Evolutionary conservation across 805 yeast species (phyloP).

Genomic region (Clavispora asparagi): DNA sequence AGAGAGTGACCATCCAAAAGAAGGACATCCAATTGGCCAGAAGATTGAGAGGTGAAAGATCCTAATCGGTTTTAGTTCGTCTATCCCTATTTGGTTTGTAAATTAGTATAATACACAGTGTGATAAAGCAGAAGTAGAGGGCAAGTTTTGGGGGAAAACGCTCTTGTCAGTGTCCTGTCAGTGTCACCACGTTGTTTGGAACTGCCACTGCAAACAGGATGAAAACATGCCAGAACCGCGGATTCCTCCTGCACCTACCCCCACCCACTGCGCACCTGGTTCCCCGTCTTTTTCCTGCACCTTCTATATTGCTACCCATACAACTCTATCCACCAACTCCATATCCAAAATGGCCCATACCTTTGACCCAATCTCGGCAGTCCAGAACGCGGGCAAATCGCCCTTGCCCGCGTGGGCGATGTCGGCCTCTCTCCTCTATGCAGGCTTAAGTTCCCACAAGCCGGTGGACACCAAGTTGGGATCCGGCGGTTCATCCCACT

Average conservation of each 20-base stretch:
- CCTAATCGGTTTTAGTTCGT: conserved; percentile 34
- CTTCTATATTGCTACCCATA: not conserved
- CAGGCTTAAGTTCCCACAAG: conserved; percentile 9
- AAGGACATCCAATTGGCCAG: conserved; percentile 97
- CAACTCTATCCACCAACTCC: not conserved
- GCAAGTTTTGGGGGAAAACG: no score
- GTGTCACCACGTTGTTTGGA: no score
- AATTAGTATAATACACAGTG: conserved; percentile 2
- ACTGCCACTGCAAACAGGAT: no score
- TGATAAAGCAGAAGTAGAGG: not conserved
- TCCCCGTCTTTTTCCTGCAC: not conserved
- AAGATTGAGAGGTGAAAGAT: conserved; percentile 96
- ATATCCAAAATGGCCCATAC: not conserved
- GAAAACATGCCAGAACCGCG: no score
- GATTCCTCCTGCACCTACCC: no score
- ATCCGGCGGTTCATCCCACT: conserved; percentile 18
- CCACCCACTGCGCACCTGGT: not conserved
- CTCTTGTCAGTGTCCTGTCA: no score
- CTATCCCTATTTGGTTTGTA: conserved; percentile 2
- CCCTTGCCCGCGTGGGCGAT: conserved; percentile 14
- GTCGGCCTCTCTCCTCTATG: conserved; percentile 10
- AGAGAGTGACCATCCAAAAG: conserved; percentile 98
- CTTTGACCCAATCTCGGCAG: conserved; percentile 1
- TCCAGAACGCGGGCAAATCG: conserved; percentile 10
- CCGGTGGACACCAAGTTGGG: conserved; percentile 11